These are phyloP conservation scores for Sporothrix pseudoabietina DNA, from an alignment of 2,329 filamentous ascomycete genomes.

Conservation along the genomic window DNA sequence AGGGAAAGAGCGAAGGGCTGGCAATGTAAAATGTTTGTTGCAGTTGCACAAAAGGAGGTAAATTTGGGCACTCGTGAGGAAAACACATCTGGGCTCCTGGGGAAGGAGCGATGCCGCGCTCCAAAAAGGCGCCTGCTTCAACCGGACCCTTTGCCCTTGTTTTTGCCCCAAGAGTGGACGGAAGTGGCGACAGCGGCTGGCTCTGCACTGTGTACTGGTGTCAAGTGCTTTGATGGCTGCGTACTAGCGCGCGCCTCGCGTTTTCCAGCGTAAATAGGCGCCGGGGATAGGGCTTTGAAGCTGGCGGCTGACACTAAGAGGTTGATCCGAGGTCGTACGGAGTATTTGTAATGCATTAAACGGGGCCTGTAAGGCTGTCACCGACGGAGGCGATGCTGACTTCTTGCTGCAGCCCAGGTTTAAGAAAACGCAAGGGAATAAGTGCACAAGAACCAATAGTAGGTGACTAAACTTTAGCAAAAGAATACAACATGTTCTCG, in stretches of 20 bases:
- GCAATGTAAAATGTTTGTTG: neutral
- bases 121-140: neutral
- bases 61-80: neutral
- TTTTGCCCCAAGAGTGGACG: neutral
- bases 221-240: neutral
- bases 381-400: neutral
- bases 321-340: neutral
- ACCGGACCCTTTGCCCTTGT: neutral
- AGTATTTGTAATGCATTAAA: slow-evolving; percentile 11
- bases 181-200: neutral
- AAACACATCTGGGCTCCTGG: neutral
- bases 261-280: slow-evolving; percentile 15
- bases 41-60: neutral
- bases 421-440: neutral
- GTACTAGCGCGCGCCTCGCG: slow-evolving; percentile 6
- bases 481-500: too few species aligned
- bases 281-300: slow-evolving; percentile 19
- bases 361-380: neutral
- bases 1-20: neutral
- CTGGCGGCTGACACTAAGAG: neutral
- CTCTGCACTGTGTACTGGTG: neutral
- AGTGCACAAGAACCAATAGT: neutral
- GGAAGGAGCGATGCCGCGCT: slow-evolving; percentile 20
- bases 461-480: neutral
- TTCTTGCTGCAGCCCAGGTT: neutral